Percentiles rank a stretch among this genome's conserved stretches.
Conservation (phyloP, 352 stramenopile genomes). For the Pythium dissotocum region DNA sequence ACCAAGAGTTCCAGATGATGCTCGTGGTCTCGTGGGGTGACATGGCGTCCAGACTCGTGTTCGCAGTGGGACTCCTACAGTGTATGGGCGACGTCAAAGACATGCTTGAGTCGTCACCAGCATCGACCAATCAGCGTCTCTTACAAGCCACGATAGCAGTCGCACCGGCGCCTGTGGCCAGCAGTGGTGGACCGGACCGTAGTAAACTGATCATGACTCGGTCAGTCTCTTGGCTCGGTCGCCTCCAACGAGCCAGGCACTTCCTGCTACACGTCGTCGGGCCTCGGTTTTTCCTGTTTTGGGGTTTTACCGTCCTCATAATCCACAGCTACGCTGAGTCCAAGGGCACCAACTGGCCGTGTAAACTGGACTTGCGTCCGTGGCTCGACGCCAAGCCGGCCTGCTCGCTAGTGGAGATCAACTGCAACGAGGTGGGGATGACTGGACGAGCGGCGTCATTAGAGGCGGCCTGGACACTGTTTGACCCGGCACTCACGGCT, state of each 20-base stretch:
- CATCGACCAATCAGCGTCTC: too few relatives aligned
- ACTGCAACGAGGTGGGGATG: neutral
- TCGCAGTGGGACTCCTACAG: neutral
- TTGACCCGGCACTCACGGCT: conserved; percentile 1
- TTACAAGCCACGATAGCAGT: too few relatives aligned
- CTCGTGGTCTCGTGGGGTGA: conserved; percentile 8
- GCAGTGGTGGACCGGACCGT: neutral
- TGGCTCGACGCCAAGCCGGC: conserved; percentile 9
- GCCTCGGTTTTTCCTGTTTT: neutral
- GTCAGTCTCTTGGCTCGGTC: too few relatives aligned
- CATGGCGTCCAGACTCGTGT: conserved; percentile 3
- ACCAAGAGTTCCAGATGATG: conserved; percentile 20
- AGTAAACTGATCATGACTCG: too few relatives aligned
- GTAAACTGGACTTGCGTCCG: neutral
- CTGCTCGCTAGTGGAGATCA: conserved; percentile 11
- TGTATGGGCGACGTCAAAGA: conserved; percentile 13
- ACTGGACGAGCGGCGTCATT: neutral
- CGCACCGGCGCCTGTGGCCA: too few relatives aligned
- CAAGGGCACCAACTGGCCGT: neutral
- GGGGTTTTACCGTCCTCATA: neutral
- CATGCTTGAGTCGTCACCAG: neutral
- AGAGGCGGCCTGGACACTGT: neutral
- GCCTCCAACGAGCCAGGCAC: neutral
- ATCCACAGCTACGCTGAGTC: conserved; percentile 7
- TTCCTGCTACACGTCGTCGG: conserved; percentile 2